These are phyloP conservation scores for Monilinia laxa DNA, from an alignment of 2,329 filamentous ascomycete genomes.

Conservation along the genomic window DNA sequence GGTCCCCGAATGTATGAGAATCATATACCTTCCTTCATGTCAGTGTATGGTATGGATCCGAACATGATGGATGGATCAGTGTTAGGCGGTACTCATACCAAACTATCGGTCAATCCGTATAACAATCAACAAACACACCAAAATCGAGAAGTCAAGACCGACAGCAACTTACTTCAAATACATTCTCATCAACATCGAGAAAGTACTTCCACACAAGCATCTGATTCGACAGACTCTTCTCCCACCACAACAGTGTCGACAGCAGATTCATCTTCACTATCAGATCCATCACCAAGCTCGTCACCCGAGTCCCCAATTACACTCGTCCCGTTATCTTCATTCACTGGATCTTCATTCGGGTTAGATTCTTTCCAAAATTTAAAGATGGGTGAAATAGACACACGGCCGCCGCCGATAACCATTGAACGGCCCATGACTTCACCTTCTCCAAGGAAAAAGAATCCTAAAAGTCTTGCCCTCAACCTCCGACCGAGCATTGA, in stretches of 20 bases:
- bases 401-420: slow-evolving; percentile 45
- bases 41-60: slow-evolving; percentile 66
- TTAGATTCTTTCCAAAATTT: slow-evolving; percentile 41
- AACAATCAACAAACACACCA: slow-evolving; percentile 25
- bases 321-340: slow-evolving; percentile 68
- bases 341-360: slow-evolving; percentile 59
- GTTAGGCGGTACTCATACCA: slow-evolving; percentile 28
- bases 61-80: slow-evolving; percentile 34
- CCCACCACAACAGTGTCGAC: slow-evolving; percentile 93
- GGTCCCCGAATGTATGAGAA: slow-evolving; percentile 63
- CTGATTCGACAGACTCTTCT: slow-evolving; percentile 88
- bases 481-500: slow-evolving; percentile 58
- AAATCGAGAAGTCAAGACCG: slow-evolving; percentile 21
- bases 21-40: slow-evolving; percentile 74
- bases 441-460: slow-evolving; percentile 69
- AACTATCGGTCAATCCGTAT: slow-evolving; percentile 30
- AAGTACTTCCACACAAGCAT: slow-evolving; percentile 74
- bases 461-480: slow-evolving; percentile 81
- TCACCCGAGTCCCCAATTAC: slow-evolving; percentile 88
- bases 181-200: slow-evolving; percentile 65
- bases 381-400: slow-evolving; percentile 41
- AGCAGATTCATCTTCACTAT: slow-evolving; percentile 84
- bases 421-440: slow-evolving; percentile 62
- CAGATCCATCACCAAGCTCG: slow-evolving; percentile 86
- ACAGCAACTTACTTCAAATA: slow-evolving; percentile 32